These are phyloP conservation scores for Mortierella hygrophila DNA, from an alignment of 192 early-diverging fungal species.

Conservation along the genomic window DNA sequence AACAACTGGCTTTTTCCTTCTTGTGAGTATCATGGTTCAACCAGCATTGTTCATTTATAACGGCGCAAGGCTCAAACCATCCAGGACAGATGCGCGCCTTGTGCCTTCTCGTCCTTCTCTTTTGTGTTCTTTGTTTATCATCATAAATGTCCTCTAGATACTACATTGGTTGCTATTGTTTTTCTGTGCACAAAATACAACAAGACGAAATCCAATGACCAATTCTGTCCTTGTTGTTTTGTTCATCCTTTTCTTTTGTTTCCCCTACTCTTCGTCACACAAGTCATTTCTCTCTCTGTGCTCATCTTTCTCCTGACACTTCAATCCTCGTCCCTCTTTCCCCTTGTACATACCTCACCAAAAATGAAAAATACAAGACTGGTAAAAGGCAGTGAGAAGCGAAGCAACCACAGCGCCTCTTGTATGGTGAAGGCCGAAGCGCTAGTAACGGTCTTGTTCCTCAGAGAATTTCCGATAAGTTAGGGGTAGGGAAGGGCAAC, in stretches of 20 bases:
- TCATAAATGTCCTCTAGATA: background rate
- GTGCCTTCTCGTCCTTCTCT: slow-evolving; percentile 1
- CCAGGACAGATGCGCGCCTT: slow-evolving; percentile 5
- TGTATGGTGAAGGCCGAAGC: background rate
- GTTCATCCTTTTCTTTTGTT: background rate
- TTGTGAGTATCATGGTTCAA: background rate
- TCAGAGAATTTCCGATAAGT: background rate
- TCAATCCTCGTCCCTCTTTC: background rate
- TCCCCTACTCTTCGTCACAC: slow-evolving; percentile 1
- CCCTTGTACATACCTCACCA: background rate
- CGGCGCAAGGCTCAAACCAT: slow-evolving; percentile 4
- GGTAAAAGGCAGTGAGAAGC: too few species aligned
- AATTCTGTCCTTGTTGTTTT: background rate
- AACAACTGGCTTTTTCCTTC: background rate
- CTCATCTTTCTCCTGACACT: background rate
- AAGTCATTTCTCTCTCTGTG: background rate
- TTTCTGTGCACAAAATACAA: background rate
- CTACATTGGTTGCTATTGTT: background rate
- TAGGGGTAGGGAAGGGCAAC: background rate
- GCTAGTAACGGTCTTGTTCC: background rate
- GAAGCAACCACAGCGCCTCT: background rate
- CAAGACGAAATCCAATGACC: background rate
- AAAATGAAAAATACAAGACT: background rate
- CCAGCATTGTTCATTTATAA: background rate
- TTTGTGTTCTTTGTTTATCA: background rate